A percentile compares a stretch with the other conserved stretches of the same genome.
These are phyloP conservation scores for Jimgerdemannia lactiflua DNA, from an alignment of 192 early-diverging fungal species.

Conservation along the genomic window DNA sequence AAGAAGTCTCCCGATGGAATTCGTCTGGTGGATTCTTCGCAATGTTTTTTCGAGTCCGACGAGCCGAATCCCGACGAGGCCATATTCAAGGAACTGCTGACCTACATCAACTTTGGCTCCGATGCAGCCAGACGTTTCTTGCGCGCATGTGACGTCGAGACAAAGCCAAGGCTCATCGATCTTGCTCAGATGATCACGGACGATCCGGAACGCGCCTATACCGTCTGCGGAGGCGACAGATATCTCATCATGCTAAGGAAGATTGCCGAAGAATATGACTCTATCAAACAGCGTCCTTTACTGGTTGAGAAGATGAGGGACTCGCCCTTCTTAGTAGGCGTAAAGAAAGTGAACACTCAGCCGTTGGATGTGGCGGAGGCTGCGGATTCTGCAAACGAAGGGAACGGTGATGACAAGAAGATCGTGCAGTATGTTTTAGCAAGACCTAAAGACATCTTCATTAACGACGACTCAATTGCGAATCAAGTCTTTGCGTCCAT, in stretches of 20 bases:
- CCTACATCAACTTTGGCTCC: conserved; percentile 67
- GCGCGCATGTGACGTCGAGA: conserved; percentile 77
- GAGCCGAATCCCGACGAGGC: too few relatives aligned
- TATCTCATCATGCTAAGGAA: conserved; percentile 69
- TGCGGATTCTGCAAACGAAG: too few relatives aligned
- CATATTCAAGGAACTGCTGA: conserved; percentile 48
- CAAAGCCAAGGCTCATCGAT: conserved; percentile 72
- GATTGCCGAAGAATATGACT: conserved; percentile 64
- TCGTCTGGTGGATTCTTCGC: conserved; percentile 31
- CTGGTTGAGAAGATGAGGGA: conserved; percentile 58
- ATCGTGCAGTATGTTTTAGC: conserved; percentile 64
- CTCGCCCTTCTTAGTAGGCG: conserved; percentile 64
- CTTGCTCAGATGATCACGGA: conserved; percentile 61
- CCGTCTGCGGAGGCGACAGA: conserved; percentile 44
- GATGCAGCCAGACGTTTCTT: conserved; percentile 76
- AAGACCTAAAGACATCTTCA: conserved; percentile 63
- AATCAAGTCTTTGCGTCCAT: conserved; percentile 73
- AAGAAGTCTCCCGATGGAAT: too few relatives aligned
- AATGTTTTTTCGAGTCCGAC: conserved; percentile 57
- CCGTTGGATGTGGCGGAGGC: too few relatives aligned
- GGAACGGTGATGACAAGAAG: conserved; percentile 12
- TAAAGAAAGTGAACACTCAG: conserved; percentile 23
- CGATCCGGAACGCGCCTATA: conserved; percentile 23
- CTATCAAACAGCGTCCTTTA: conserved; percentile 31
- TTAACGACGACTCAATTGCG: conserved; percentile 75